These are phyloP conservation scores for Cryptosporidium sp. DNA, from an alignment of 169 alveolate species.

Conservation along the genomic window DNA sequence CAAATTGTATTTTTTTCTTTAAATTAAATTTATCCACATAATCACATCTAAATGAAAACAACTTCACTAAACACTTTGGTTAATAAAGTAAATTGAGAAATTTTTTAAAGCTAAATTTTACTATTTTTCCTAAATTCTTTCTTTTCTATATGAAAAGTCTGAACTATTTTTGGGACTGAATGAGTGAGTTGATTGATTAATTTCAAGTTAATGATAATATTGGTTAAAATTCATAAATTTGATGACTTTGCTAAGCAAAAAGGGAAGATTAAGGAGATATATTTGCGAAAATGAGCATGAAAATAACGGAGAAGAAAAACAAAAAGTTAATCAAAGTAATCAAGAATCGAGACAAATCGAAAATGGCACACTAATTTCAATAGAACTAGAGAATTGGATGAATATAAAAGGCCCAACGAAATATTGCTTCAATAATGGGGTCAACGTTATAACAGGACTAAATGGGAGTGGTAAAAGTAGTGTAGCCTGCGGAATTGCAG, in stretches of 20 bases:
- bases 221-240: neutral
- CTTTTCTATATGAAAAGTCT: no score
- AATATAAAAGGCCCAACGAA: constrained; percentile 65
- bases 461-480: constrained; percentile 76
- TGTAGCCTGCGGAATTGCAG: constrained; percentile 62
- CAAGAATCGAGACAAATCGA: neutral
- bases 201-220: neutral
- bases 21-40: neutral
- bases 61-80: neutral
- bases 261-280: neutral
- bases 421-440: constrained; percentile 30
- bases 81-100: neutral
- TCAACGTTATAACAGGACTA: constrained; percentile 47
- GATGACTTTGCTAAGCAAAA: neutral
- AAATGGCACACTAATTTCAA: constrained; percentile 49
- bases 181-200: neutral
- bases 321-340: neutral
- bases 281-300: neutral
- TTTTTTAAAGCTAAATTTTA: neutral
- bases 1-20: neutral
- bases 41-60: neutral
- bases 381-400: constrained; percentile 71
- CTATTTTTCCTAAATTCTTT: neutral
- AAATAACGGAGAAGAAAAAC: neutral
- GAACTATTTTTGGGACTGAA: neutral